Evolutionary conservation across 1,284 basidiomycete species (phyloP).

Genomic region (Inonotus hispidus): DNA sequence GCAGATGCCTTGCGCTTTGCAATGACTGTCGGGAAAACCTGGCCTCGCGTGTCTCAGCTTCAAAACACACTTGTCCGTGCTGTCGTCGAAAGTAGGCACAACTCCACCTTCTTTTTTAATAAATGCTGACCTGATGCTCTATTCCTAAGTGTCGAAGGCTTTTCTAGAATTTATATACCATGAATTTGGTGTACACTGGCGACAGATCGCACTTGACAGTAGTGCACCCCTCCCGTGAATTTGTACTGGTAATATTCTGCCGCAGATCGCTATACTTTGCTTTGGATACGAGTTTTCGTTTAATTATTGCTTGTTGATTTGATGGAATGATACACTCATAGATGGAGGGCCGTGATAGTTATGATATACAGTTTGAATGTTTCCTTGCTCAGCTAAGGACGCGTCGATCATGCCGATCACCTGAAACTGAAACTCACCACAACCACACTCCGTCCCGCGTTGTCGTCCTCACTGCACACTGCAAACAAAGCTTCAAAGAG

Average conservation of each 20-base stretch:
- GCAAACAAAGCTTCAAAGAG: neutral
- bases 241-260: neutral
- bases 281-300: neutral
- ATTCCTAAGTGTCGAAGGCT: slow-evolving; percentile 58
- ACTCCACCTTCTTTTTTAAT: neutral
- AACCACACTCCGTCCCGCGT: neutral
- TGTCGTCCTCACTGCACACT: too few relatives aligned
- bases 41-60: slow-evolving; percentile 53
- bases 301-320: too few relatives aligned
- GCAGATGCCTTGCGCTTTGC: slow-evolving; percentile 68
- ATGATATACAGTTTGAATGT: neutral
- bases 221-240: neutral
- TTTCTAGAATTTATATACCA: slow-evolving; percentile 64
- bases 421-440: neutral
- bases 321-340: too few relatives aligned
- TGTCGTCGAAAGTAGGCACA: slow-evolving; percentile 55
- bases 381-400: neutral
- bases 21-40: slow-evolving; percentile 67
- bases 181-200: slow-evolving; percentile 23
- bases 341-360: too few relatives aligned
- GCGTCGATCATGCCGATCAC: neutral
- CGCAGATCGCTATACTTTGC: neutral
- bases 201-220: neutral
- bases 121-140: neutral
- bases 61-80: slow-evolving; percentile 70